phyloP scores from a whole-genome alignment of 768 basidiomycete species.

The Mycena floridula region DNA sequence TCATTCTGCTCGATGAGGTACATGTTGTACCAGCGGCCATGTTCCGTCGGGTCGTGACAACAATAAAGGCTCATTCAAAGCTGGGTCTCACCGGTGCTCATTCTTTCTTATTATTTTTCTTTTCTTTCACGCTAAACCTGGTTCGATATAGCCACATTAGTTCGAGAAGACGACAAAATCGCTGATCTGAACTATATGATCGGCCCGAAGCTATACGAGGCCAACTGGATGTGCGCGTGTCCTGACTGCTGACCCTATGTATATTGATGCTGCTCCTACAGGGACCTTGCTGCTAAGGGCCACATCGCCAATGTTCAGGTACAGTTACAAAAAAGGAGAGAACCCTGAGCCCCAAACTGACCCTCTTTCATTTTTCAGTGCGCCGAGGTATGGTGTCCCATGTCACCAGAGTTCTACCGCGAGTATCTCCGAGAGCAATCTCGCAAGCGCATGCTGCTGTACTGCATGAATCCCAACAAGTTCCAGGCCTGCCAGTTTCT shows the following conservation, averaged over 20 bases:
- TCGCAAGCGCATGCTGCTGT: conserved; percentile 90
- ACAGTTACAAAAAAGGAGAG: conserved; percentile 22
- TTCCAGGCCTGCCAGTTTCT: conserved; percentile 99
- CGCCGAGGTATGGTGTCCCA: conserved; percentile 99
- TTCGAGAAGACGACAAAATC: conserved; percentile 99
- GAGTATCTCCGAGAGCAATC: conserved; percentile 93
- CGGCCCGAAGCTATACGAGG: conserved; percentile 98
- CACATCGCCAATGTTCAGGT: conserved; percentile 99
- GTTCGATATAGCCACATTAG: conserved; percentile 72
- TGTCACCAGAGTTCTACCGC: conserved; percentile 99
- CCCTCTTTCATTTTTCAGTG: conserved; percentile 47
- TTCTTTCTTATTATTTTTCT: neutral
- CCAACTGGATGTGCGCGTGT: conserved; percentile 86
- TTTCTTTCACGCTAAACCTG: neutral
- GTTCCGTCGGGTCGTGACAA: conserved; percentile 96
- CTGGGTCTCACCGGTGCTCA: conserved; percentile 89
- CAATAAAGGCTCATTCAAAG: conserved; percentile 98
- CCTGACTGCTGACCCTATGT: conserved; percentile 6
- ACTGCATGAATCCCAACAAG: conserved; percentile 99
- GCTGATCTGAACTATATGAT: conserved; percentile 99
- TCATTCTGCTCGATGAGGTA: conserved; percentile 95
- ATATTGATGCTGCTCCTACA: conserved; percentile 16
- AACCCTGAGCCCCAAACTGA: neutral
- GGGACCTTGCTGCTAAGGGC: conserved; percentile 95
- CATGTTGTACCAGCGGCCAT: conserved; percentile 98